These are phyloP conservation scores for Malassezia nana DNA, from an alignment of 1,284 basidiomycete genomes.

Conservation along the genomic window DNA sequence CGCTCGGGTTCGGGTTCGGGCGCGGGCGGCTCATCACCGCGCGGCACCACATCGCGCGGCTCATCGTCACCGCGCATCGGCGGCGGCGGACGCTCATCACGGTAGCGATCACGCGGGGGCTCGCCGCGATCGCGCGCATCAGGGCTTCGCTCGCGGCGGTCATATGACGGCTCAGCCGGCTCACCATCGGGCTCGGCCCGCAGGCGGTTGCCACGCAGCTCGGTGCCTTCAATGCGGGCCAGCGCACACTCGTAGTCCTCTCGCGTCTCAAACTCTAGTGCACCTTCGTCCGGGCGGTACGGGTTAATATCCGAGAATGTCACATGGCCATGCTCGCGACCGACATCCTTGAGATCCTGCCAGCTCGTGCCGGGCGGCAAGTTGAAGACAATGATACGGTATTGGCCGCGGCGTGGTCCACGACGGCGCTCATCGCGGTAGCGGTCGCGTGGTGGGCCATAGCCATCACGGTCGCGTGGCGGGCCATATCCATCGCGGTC, in stretches of 20 bases:
- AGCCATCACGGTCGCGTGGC: slow-evolving; percentile 23
- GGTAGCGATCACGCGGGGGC: slow-evolving; percentile 1
- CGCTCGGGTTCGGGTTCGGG: background rate
- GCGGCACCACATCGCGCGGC: background rate
- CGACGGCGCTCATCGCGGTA: slow-evolving; percentile 21
- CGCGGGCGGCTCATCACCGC: background rate
- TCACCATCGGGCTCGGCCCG: slow-evolving; percentile 36
- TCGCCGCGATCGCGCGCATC: slow-evolving; percentile 2
- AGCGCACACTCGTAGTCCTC: slow-evolving; percentile 45
- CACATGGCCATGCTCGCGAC: slow-evolving; percentile 68
- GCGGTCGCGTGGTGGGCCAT: slow-evolving; percentile 1
- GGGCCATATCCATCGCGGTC: slow-evolving; percentile 23
- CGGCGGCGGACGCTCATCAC: slow-evolving; percentile 14
- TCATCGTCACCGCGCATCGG: slow-evolving; percentile 6
- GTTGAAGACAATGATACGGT: slow-evolving; percentile 51
- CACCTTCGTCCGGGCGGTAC: slow-evolving; percentile 40
- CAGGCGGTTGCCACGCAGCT: slow-evolving; percentile 41
- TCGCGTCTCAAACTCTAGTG: slow-evolving; percentile 44
- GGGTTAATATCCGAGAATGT: slow-evolving; percentile 44
- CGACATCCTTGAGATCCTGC: slow-evolving; percentile 97
- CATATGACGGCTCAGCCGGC: slow-evolving; percentile 17
- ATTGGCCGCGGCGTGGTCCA: slow-evolving; percentile 34
- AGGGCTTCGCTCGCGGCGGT: slow-evolving; percentile 31
- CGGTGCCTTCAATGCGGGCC: slow-evolving; percentile 43
- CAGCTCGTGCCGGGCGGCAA: slow-evolving; percentile 83